Evolutionary conservation across 208 protist species (phyloP).

Genomic region (Trypanosoma theileri): DNA sequence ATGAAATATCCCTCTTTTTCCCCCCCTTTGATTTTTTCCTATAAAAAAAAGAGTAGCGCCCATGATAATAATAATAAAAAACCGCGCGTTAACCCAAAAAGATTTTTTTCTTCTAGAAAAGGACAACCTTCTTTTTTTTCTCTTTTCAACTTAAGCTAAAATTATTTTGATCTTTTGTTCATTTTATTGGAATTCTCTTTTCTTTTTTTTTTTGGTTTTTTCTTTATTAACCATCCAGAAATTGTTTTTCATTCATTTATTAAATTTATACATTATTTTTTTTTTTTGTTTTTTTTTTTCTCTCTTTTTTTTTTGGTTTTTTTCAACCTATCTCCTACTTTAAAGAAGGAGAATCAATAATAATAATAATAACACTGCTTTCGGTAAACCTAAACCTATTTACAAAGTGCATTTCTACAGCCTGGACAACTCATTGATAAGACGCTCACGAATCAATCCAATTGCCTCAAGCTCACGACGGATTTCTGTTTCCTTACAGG

Average conservation of each 20-base stretch:
- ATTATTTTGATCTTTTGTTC: too few species aligned
- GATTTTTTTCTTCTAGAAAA: neutral
- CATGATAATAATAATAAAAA: too few species aligned
- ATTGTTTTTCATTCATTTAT: too few species aligned
- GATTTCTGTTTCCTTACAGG: constrained; percentile 56
- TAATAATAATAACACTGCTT: too few species aligned
- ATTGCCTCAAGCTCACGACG: constrained; percentile 79
- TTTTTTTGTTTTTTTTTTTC: neutral
- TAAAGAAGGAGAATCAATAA: too few species aligned
- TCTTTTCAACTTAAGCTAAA: too few species aligned
- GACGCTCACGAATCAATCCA: constrained; percentile 54
- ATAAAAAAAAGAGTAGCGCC: too few species aligned
- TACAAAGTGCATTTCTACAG: constrained; percentile 30
- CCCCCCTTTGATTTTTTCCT: too few species aligned
- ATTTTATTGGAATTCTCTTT: neutral
- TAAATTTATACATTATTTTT: neutral
- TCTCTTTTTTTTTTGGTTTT: too few species aligned
- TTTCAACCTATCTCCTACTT: too few species aligned
- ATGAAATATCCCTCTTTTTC: too few species aligned
- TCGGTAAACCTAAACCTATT: too few species aligned
- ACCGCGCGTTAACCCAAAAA: neutral
- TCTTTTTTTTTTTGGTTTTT: neutral
- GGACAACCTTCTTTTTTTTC: neutral
- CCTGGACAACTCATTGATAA: constrained; percentile 65
- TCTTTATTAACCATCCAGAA: neutral